Evolutionary conservation across 2,329 filamentous ascomycete species (phyloP).

Genomic region (Metarhizium guizhouense): DNA sequence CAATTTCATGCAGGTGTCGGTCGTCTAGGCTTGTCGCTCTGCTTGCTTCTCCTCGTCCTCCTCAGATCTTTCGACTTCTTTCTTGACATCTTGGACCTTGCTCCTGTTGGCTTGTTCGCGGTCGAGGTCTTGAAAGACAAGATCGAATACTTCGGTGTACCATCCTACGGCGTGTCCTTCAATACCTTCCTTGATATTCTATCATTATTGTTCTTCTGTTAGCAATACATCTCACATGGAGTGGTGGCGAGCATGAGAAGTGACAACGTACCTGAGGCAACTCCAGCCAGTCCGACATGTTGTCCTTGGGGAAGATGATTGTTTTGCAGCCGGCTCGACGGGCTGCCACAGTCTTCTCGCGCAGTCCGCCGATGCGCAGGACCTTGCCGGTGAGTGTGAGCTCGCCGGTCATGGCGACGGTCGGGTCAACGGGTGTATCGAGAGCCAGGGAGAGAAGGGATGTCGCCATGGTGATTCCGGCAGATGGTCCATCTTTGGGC

Average conservation of each 20-base stretch:
- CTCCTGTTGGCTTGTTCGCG: conserved; percentile 64
- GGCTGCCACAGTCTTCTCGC: conserved; percentile 96
- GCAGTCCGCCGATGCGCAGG: conserved; percentile 80
- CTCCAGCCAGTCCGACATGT: conserved; percentile 94
- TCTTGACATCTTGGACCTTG: conserved; percentile 50
- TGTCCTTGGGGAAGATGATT: conserved; percentile 91
- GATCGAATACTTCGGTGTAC: conserved; percentile 89
- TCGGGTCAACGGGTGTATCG: conserved; percentile 68
- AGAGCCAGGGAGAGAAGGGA: conserved; percentile 79
- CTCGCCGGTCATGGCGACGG: conserved; percentile 96
- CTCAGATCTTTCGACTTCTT: conserved; percentile 30
- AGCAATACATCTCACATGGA: no score
- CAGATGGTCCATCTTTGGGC: conserved; percentile 86
- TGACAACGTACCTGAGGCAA: conserved; percentile 72
- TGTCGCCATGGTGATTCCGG: conserved; percentile 98
- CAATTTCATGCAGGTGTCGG: not conserved
- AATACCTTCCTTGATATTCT: conserved; percentile 98
- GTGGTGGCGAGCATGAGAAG: not conserved
- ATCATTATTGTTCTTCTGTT: no score
- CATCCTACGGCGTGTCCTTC: conserved; percentile 85
- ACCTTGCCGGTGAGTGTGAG: conserved; percentile 96
- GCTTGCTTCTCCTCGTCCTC: conserved; percentile 22
- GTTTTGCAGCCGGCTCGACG: conserved; percentile 84
- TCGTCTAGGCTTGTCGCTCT: not conserved
- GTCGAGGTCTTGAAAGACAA: conserved; percentile 81